Evolutionary conservation across 2,329 filamentous ascomycete genomes (phyloP).

Genomic region (Bipolaris sorokiniana): DNA sequence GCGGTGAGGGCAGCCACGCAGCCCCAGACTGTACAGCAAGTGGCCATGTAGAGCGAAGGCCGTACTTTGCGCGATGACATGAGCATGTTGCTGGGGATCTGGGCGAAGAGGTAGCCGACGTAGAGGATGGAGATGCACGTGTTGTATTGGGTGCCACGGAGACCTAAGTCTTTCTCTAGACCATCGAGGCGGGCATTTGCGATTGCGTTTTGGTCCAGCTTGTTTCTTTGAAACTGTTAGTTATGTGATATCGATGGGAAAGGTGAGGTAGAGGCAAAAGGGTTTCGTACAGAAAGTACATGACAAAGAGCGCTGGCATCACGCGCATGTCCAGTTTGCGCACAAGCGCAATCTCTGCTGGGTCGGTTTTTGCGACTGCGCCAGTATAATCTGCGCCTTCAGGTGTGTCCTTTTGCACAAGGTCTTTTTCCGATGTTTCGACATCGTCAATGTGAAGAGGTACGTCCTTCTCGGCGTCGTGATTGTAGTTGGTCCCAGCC

Average conservation of each 20-base stretch:
- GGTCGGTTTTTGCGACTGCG: slow-evolving; percentile 32
- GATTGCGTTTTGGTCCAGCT: slow-evolving; percentile 66
- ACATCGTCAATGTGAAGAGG: slow-evolving; percentile 28
- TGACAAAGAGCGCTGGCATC: slow-evolving; percentile 35
- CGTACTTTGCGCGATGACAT: slow-evolving; percentile 42
- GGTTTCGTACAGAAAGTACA: slow-evolving; percentile 49
- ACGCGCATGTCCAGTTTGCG: slow-evolving; percentile 35
- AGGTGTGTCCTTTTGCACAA: background rate
- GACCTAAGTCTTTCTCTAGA: slow-evolving; percentile 59
- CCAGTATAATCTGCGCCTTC: slow-evolving; percentile 30
- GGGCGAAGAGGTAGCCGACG: slow-evolving; percentile 34
- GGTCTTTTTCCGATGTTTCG: slow-evolving; percentile 6
- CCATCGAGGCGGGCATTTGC: slow-evolving; percentile 67
- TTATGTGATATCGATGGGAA: background rate
- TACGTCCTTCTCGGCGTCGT: slow-evolving; percentile 23
- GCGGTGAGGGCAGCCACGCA: slow-evolving; percentile 37
- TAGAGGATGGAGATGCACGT: slow-evolving; percentile 54
- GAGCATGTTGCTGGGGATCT: slow-evolving; percentile 54
- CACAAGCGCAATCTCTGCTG: slow-evolving; percentile 34
- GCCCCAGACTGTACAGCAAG: slow-evolving; percentile 45
- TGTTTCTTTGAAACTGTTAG: slow-evolving; percentile 28
- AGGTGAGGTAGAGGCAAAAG: background rate
- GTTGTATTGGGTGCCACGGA: slow-evolving; percentile 35
- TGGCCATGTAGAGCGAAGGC: slow-evolving; percentile 41
- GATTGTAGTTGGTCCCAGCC: slow-evolving; percentile 8